A percentile compares a stretch with the other conserved stretches of the same genome.
These are phyloP conservation scores for Paraglomus brasilianum DNA, from an alignment of 192 early-diverging fungal species.

Conservation along the genomic window DNA sequence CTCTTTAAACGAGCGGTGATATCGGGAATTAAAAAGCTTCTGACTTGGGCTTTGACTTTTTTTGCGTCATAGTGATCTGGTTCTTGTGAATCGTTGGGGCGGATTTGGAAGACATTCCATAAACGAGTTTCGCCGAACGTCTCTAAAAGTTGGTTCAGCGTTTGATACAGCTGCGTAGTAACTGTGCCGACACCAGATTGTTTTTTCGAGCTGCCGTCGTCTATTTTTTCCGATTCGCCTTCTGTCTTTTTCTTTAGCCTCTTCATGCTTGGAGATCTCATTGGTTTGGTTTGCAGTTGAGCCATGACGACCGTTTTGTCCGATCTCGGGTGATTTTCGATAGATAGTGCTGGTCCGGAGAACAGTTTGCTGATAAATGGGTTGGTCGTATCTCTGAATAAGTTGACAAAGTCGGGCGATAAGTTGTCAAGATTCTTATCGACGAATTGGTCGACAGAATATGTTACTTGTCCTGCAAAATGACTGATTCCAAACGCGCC, in stretches of 20 bases:
- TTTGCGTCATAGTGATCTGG: conserved; percentile 56
- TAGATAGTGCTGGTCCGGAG: conserved; percentile 65
- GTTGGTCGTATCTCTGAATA: conserved; percentile 73
- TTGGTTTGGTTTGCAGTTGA: conserved; percentile 70
- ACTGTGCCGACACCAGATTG: conserved; percentile 48
- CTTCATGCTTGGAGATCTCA: conserved; percentile 67
- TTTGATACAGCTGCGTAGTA: conserved; percentile 58
- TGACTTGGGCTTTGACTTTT: conserved; percentile 68
- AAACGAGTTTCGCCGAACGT: conserved; percentile 73
- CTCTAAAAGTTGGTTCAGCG: conserved; percentile 75
- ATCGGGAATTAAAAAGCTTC: conserved; percentile 67
- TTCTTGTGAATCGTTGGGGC: conserved; percentile 60
- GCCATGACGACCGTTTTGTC: conserved; percentile 71
- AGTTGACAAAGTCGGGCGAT: conserved; percentile 79
- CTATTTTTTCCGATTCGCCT: conserved; percentile 15
- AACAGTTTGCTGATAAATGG: conserved; percentile 75
- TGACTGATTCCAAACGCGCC: conserved; percentile 74
- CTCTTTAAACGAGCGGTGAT: conserved; percentile 60
- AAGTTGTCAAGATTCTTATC: conserved; percentile 73
- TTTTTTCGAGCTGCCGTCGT: conserved; percentile 38
- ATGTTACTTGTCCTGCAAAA: conserved; percentile 69
- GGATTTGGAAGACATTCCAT: conserved; percentile 84
- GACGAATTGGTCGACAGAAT: conserved; percentile 76
- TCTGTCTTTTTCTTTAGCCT: conserved; percentile 40
- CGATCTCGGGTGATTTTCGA: conserved; percentile 73